Conservation (phyloP, 2,329 filamentous ascomycete species). For the Purpureocillium lavendulum region DNA sequence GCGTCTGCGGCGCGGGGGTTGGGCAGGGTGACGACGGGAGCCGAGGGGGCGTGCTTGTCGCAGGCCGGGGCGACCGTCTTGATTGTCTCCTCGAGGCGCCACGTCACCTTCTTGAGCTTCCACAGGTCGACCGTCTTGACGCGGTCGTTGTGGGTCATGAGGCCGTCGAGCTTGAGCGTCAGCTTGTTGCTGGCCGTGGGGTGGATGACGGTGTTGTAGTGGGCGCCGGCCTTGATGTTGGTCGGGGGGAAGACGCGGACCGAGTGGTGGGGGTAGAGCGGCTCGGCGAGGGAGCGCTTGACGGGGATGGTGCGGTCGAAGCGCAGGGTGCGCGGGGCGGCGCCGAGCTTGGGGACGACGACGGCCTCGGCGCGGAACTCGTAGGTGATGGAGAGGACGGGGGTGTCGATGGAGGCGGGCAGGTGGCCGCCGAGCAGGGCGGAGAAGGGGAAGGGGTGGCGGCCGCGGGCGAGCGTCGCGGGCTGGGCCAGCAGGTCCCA, state of each 20-base stretch:
- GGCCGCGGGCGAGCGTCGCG: constrained; percentile 41
- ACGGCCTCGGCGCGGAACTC: constrained; percentile 62
- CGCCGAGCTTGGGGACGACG: constrained; percentile 45
- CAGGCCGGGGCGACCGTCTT: constrained; percentile 75
- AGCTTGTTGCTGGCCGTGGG: constrained; percentile 77
- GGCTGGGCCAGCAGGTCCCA: constrained; percentile 68
- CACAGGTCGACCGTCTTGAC: constrained; percentile 69
- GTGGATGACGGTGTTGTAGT: constrained; percentile 75
- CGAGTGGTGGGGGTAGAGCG: constrained; percentile 76
- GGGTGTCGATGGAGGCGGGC: constrained; percentile 73
- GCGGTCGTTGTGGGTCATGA: constrained; percentile 61
- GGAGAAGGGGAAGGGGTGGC: constrained; percentile 81
- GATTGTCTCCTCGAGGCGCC: constrained; percentile 85
- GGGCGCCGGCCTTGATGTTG: constrained; percentile 79
- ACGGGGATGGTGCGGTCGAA: constrained; percentile 63
- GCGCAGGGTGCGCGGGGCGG: constrained; percentile 35
- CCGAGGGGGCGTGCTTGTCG: constrained; percentile 54
- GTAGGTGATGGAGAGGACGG: constrained; percentile 69
- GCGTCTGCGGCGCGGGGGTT: too few relatives aligned
- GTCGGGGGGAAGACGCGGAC: constrained; percentile 94
- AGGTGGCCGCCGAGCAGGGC: constrained; percentile 76
- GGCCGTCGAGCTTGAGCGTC: constrained; percentile 75
- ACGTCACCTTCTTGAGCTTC: constrained; percentile 85
- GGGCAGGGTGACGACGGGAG: constrained; percentile 17
- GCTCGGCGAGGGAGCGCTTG: constrained; percentile 65